phyloP scores from a whole-genome alignment of 139 green algal genomes.

The Pleodorina starrii region DNA sequence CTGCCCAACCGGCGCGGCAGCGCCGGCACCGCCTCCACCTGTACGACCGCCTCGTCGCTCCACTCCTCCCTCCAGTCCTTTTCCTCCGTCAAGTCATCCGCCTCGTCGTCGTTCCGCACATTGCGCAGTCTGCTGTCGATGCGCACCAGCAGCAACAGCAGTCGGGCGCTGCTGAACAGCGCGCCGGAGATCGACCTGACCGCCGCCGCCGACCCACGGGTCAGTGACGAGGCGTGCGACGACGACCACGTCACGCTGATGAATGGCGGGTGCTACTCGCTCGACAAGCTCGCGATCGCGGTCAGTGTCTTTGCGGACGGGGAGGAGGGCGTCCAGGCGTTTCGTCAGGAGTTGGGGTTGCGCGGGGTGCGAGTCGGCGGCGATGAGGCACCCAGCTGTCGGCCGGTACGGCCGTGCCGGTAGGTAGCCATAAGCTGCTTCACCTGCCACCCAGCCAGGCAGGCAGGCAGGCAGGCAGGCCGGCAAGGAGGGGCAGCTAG shows the following conservation, averaged over 20 bases:
- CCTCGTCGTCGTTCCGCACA: neutral
- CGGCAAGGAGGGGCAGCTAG: no score
- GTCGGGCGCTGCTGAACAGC: neutral
- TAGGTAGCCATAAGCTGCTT: no score
- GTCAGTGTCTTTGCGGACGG: neutral
- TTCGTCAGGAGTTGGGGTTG: neutral
- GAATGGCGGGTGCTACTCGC: neutral
- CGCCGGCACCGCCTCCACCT: neutral
- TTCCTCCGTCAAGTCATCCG: neutral
- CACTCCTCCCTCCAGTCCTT: neutral
- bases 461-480: no score
- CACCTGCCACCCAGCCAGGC: no score
- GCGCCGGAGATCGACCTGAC: neutral
- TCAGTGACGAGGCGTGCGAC: neutral
- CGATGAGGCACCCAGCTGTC: no score
- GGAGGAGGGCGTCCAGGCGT: conserved; percentile 1
- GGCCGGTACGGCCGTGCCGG: no score
- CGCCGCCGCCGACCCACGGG: neutral
- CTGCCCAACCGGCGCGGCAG: neutral
- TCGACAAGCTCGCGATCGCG: neutral
- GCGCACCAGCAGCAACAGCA: neutral
- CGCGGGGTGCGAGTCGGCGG: neutral
- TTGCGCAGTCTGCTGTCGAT: neutral
- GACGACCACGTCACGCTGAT: neutral
- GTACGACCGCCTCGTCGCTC: neutral